Evolutionary conservation across 2,329 filamentous ascomycete species (phyloP), one percentile per base, ranked within the genome.

Genomic region (Sarocladiaceae sp.): DNA sequence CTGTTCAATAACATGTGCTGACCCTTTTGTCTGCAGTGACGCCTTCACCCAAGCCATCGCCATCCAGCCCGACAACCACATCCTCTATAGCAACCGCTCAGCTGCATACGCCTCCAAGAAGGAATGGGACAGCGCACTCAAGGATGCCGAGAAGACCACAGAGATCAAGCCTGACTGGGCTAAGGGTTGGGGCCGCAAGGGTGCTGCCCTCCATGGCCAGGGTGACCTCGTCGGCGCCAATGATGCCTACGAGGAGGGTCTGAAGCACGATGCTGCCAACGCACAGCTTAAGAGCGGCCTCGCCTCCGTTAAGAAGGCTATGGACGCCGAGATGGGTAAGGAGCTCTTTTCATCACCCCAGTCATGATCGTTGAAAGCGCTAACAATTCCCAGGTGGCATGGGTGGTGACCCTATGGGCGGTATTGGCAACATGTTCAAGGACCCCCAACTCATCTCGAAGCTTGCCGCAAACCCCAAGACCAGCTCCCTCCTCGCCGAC

Each of bases 111-210:
- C 91, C 34, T 96, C 93, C 44, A 85, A 95, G 67, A 88, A 83
- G 65, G 81, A 97, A 47, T 98, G 86, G 74, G 73, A 85, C 51
- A 78, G 84, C 54, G 93, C 93, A 16, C 72, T 97, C 20, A 76
- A 85, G 51, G 93, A 98, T 74, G 93, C 93, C 47, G 83, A 83
- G 61, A 96, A 96, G 76, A 93, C 88, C 3, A 94, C 85, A 45
- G 80, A 95, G 67, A 73, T 98, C 64, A 97, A 98, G 75, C 85
- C 91, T 11, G 93, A 97, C 73, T 98, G 93, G 93, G 82, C 88
- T 48, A 97, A 97, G 70, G 93, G 93, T 53, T 96, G 88, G 85
- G 84, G 86, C 47, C 83, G 93, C 49, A 96, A 96, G 66, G 93
- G 91, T 53, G 84, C 89, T 51, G 93, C 93, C 45, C 75, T 90